phyloP scores from a whole-genome alignment of 2,329 filamentous ascomycete genomes.

The Colletotrichum horii region DNA sequence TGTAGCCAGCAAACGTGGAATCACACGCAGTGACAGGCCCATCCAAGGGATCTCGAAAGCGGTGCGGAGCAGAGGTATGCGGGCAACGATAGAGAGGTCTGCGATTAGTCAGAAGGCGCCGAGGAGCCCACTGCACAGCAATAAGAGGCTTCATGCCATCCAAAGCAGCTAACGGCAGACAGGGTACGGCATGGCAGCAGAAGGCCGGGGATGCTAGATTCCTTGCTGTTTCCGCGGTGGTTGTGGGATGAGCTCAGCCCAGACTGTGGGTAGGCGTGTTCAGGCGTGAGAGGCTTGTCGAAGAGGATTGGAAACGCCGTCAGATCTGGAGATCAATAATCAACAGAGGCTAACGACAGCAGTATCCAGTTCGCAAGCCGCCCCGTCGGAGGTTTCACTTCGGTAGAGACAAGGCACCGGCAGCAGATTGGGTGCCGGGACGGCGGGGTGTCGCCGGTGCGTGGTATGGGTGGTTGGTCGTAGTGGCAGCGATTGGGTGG shows the following conservation, averaged over 20 bases:
- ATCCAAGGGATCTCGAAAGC: neutral
- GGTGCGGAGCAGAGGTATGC: neutral
- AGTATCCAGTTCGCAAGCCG: neutral
- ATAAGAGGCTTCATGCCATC: slow-evolving; percentile 6
- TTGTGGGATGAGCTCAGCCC: neutral
- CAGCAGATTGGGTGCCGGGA: slow-evolving; percentile 16
- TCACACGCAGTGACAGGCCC: neutral
- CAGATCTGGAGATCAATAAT: neutral
- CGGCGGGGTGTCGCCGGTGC: slow-evolving; percentile 4
- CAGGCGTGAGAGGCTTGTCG: neutral
- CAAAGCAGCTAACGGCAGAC: neutral
- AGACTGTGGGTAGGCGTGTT: neutral
- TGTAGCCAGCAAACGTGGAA: neutral
- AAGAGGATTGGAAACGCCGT: neutral
- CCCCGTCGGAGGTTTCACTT: slow-evolving; percentile 20
- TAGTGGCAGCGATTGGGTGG: neutral
- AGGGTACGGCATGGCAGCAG: neutral
- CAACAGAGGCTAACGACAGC: neutral
- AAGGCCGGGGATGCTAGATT: neutral
- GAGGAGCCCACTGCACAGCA: neutral
- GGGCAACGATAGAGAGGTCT: slow-evolving; percentile 1
- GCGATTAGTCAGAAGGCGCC: slow-evolving; percentile 10
- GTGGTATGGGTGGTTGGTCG: neutral
- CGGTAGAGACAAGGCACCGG: slow-evolving; percentile 18
- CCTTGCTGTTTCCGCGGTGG: neutral